Conservation (phyloP, 352 stramenopile species). For the Phytophthora sojae region DNA sequence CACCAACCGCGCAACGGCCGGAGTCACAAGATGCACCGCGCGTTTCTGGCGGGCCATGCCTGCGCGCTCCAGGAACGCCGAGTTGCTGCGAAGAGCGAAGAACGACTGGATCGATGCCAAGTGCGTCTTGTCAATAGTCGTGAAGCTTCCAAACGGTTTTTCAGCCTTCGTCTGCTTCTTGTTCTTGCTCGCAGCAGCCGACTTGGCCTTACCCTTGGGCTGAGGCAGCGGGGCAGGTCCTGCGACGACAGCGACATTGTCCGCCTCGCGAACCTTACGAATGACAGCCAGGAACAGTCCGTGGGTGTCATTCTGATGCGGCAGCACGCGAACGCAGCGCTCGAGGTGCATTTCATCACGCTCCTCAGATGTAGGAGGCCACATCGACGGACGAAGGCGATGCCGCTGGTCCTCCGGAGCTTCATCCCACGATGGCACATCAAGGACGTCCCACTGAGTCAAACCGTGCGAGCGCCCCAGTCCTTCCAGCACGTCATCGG, state of each 20-base stretch:
- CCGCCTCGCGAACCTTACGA: slow-evolving; percentile 64
- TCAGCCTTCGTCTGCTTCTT: slow-evolving; percentile 66
- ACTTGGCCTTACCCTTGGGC: slow-evolving; percentile 36
- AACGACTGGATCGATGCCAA: slow-evolving; percentile 48
- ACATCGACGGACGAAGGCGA: slow-evolving; percentile 83
- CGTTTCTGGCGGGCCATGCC: slow-evolving; percentile 72
- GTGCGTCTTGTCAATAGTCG: slow-evolving; percentile 48
- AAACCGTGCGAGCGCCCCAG: slow-evolving; percentile 55
- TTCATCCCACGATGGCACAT: slow-evolving; percentile 66
- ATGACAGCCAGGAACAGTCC: slow-evolving; percentile 98
- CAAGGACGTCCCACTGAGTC: slow-evolving; percentile 66
- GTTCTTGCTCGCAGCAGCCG: slow-evolving; percentile 25
- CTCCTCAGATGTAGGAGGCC: slow-evolving; percentile 72
- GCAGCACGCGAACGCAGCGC: slow-evolving; percentile 94
- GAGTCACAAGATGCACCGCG: slow-evolving; percentile 72
- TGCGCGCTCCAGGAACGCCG: slow-evolving; percentile 63
- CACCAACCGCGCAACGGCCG: slow-evolving; percentile 58
- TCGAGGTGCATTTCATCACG: slow-evolving; percentile 77
- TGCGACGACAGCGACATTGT: slow-evolving; percentile 33
- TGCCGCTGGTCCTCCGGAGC: slow-evolving; percentile 59
- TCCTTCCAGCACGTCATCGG: slow-evolving; percentile 41
- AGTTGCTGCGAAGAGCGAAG: slow-evolving; percentile 50
- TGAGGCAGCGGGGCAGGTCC: slow-evolving; percentile 39
- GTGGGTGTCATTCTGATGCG: slow-evolving; percentile 98
- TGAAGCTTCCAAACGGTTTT: slow-evolving; percentile 77